Evolutionary conservation across 2,329 filamentous ascomycete genomes (phyloP), one percentile per base, ranked within the genome.

Genomic region (Colletotrichum gloeosporioides): DNA sequence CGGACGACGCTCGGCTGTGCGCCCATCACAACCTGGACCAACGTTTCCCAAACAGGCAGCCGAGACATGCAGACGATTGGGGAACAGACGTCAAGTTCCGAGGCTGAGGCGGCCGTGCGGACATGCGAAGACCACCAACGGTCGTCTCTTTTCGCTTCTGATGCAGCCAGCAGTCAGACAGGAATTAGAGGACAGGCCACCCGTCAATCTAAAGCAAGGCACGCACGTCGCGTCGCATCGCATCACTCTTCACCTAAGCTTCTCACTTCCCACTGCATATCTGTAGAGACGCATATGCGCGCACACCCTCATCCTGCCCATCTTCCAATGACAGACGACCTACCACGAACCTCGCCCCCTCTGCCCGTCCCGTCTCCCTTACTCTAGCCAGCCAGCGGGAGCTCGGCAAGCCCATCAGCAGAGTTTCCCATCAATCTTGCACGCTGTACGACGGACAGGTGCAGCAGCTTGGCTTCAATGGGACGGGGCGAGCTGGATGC

Each of bases 131-230:
- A 67, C 31, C 61, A 34, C 25, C 62, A 57, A 70, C 66, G 49
- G 44, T 69, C 66, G 53, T 69, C 66, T 32, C 66, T 62, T 69
- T 59, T 69, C 49, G 66, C 66, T 69, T 69, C 66, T 69, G 49
- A 69, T 44, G 66, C 66, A n/a, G 53, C 49, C 25, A 22, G 31
- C 44, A 55, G 27, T 22, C 44, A 57, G 65, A 49, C 39, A 49
- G 44, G n/a, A 53, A 53, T 53, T 10, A 53, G 44, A 22, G 36
- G 34, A 66, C 27, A 29, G 44, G 44, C n/a, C 29, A 29, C 57
- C 27, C 29, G 53, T 29, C 16, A 18, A 32, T 22, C 44, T 32
- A 44, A 66, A 39, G 69, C 31, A 71, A 71, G 36, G 29, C 63
- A 67, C 36, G 27, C 15, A 34, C 18, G 53, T 16, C 36, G 49